A percentile compares a stretch with the other conserved stretches of the same genome.
phyloP scores from a whole-genome alignment of 164 flowering plant species.

The Kalanchoe fedtschenkoi region DNA sequence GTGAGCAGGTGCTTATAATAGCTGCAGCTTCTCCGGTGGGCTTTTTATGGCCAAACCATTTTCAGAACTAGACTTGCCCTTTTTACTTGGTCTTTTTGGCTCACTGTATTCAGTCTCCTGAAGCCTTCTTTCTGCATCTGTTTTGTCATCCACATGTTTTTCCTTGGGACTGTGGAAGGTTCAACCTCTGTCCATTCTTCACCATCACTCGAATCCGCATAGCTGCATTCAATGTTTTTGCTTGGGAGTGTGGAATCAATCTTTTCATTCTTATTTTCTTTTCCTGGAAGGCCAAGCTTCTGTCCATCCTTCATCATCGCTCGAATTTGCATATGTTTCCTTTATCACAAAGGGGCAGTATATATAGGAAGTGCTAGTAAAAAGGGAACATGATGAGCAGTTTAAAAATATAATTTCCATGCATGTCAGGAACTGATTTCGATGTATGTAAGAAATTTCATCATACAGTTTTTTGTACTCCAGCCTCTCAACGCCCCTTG shows the following conservation, averaged over 20 bases:
- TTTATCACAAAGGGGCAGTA: slow-evolving; percentile 15
- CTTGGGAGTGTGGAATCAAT: slow-evolving; percentile 9
- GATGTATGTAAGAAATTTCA: slow-evolving; percentile 9
- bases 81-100: slow-evolving; percentile 17
- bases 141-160: slow-evolving; percentile 4
- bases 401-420: neutral
- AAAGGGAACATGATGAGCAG: neutral
- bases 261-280: slow-evolving; percentile 14
- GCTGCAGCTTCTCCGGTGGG: slow-evolving; percentile 35
- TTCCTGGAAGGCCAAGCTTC: slow-evolving; percentile 25
- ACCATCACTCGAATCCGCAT: no score
- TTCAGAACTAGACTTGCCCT: slow-evolving; percentile 16
- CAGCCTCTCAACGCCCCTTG: slow-evolving; percentile 47
- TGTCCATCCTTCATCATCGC: slow-evolving; percentile 73
- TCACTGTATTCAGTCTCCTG: slow-evolving; percentile 14
- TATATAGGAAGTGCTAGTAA: slow-evolving; percentile 4
- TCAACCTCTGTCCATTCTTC: slow-evolving; percentile 10
- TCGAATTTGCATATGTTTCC: slow-evolving; percentile 79
- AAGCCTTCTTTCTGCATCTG: slow-evolving; percentile 4
- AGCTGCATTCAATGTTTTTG: slow-evolving; percentile 1
- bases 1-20: neutral
- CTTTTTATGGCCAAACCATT: slow-evolving; percentile 15
- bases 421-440: no score
- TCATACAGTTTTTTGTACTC: slow-evolving; percentile 84
- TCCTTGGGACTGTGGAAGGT: slow-evolving; percentile 8